phyloP scores from a whole-genome alignment of 2,329 filamentous ascomycete genomes.

The Cordyceps pruinosa region DNA sequence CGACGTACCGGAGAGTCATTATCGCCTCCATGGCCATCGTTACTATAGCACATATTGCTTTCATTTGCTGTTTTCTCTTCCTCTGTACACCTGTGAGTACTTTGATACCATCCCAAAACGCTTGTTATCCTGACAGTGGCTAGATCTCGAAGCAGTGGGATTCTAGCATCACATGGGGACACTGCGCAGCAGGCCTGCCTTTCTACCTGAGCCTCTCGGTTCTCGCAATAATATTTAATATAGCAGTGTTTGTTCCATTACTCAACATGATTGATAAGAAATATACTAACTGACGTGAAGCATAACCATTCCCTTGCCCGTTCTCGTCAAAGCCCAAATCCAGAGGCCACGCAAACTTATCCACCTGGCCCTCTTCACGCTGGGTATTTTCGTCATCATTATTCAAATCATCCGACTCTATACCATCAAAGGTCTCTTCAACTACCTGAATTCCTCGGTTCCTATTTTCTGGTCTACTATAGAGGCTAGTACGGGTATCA shows the following conservation, averaged over 20 bases:
- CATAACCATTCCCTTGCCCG: slow-evolving; percentile 34
- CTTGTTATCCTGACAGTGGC: background rate
- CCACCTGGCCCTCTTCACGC: slow-evolving; percentile 35
- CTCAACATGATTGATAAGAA: background rate
- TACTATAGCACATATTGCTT: slow-evolving; percentile 33
- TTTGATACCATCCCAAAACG: background rate
- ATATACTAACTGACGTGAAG: slow-evolving; percentile 17
- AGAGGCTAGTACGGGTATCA: slow-evolving; percentile 38
- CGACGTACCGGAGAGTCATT: slow-evolving; percentile 27
- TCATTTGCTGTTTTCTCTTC: slow-evolving; percentile 29
- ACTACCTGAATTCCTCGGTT: slow-evolving; percentile 37
- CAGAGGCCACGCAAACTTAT: slow-evolving; percentile 34
- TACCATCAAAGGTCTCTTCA: slow-evolving; percentile 37
- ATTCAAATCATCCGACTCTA: slow-evolving; percentile 46
- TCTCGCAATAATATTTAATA: slow-evolving; percentile 35
- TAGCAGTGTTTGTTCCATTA: slow-evolving; percentile 29
- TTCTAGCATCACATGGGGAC: slow-evolving; percentile 25
- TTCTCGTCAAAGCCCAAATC: slow-evolving; percentile 31
- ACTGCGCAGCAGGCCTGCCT: slow-evolving; percentile 32
- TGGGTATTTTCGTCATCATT: slow-evolving; percentile 44
- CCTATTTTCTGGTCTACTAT: slow-evolving; percentile 39
- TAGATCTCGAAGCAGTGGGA: slow-evolving; percentile 36
- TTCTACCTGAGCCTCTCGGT: slow-evolving; percentile 38
- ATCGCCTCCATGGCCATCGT: slow-evolving; percentile 28
- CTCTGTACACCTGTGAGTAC: slow-evolving; percentile 27